Conservation (phyloP, 371 early-diverging fungal species). For the Mortierella sp. region DNA sequence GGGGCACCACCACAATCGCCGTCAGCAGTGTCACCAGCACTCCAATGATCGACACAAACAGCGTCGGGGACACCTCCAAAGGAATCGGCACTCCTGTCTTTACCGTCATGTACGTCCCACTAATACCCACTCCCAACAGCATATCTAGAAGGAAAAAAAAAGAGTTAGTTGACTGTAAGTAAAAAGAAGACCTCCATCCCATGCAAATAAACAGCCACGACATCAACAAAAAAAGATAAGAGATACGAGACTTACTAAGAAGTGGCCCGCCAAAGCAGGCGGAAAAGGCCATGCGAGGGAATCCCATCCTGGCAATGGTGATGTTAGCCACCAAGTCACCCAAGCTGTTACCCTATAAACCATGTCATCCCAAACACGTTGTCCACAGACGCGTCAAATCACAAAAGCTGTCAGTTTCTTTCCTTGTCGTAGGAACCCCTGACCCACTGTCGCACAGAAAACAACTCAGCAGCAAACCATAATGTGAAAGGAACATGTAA, state of each 20-base stretch:
- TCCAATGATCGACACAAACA: conserved; percentile 71
- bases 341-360: conserved; percentile 82
- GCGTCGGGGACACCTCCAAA: conserved; percentile 67
- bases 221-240: not conserved
- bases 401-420: not conserved
- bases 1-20: conserved; percentile 69
- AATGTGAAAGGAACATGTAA: not conserved
- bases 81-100: conserved; percentile 65
- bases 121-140: conserved; percentile 83
- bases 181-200: not conserved
- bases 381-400: conserved; percentile 1
- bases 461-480: not conserved
- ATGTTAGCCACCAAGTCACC: conserved; percentile 90
- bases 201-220: not conserved
- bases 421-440: not conserved
- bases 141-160: conserved; percentile 62
- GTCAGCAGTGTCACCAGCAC: conserved; percentile 66
- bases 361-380: not conserved
- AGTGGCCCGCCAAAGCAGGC: conserved; percentile 92
- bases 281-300: conserved; percentile 88
- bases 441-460: not conserved
- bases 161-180: not conserved
- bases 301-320: conserved; percentile 87
- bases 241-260: conserved; percentile 73
- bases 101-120: conserved; percentile 73